Conservation (phyloP, 371 early-diverging fungal genomes). For the Apophysomyces elegans region DNA sequence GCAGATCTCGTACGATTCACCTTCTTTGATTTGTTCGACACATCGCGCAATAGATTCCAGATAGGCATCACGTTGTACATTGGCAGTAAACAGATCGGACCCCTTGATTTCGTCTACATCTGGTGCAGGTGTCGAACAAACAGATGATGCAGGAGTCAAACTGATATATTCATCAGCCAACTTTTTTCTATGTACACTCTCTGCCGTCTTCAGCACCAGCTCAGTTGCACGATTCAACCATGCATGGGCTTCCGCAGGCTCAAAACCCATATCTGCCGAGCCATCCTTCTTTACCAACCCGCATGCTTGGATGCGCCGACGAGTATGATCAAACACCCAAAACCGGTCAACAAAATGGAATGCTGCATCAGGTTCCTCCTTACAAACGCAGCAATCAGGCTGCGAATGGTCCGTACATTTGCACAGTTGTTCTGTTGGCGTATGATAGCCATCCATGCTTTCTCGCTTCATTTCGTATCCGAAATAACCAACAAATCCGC, state of each 20-base stretch:
- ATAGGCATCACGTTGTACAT: conserved; percentile 60
- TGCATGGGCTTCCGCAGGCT: conserved; percentile 12
- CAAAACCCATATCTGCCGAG: conserved; percentile 19
- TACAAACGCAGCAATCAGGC: conserved; percentile 41
- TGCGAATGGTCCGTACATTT: conserved; percentile 16
- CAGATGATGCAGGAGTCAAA: conserved; percentile 18
- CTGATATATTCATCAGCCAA: conserved; percentile 15
- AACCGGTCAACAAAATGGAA: conserved; percentile 85
- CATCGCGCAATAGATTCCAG: conserved; percentile 67
- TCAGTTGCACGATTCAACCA: conserved; percentile 36
- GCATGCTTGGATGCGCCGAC: conserved; percentile 47
- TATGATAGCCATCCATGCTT: conserved; percentile 60
- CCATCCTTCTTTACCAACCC: conserved; percentile 41
- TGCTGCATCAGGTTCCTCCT: conserved; percentile 76
- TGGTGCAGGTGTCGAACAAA: conserved; percentile 36
- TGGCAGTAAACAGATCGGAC: conserved; percentile 44
- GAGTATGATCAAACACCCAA: conserved; percentile 74
- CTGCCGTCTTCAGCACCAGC: background rate
- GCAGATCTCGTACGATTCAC: conserved; percentile 95
- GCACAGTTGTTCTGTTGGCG: conserved; percentile 49
- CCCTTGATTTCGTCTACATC: background rate
- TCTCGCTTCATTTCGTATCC: conserved; percentile 95
- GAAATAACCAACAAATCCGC: conserved; percentile 91
- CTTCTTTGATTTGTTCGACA: conserved; percentile 73
- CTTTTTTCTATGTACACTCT: conserved; percentile 12